Percentiles rank a stretch among this genome's conserved stretches.
phyloP scores from a whole-genome alignment of 2,329 filamentous ascomycete genomes.

The Knufia fluminis region DNA sequence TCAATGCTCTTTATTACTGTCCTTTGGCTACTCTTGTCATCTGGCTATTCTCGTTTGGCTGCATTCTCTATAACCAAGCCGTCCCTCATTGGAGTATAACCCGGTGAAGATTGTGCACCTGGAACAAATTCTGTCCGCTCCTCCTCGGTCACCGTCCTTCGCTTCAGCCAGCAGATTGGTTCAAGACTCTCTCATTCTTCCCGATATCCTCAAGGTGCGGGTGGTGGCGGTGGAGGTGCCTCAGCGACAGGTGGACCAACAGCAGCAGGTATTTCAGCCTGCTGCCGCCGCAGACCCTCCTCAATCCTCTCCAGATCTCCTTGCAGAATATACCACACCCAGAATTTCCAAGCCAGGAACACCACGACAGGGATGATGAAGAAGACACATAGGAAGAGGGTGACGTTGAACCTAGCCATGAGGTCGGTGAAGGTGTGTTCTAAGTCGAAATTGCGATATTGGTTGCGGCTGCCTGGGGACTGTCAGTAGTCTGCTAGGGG shows the following conservation, averaged over 20 bases:
- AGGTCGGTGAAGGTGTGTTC: neutral
- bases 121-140: too few species aligned
- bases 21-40: too few species aligned
- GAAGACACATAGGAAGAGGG: constrained; percentile 23
- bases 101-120: too few species aligned
- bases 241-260: neutral
- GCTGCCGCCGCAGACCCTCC: constrained; percentile 17
- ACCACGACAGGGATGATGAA: constrained; percentile 20
- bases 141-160: too few species aligned
- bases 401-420: constrained; percentile 10
- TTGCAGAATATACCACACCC: constrained; percentile 16
- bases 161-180: too few species aligned
- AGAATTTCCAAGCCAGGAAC: constrained; percentile 21
- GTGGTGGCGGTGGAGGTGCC: too few species aligned
- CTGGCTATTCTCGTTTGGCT: too few species aligned
- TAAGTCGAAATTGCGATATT: neutral
- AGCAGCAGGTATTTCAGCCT: neutral
- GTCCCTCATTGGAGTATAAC: too few species aligned
- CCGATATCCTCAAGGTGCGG: too few species aligned
- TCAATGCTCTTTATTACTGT: too few species aligned
- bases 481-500: neutral
- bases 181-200: too few species aligned
- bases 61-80: too few species aligned
- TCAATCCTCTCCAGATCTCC: constrained; percentile 19
- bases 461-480: neutral